Evolutionary conservation across 2,329 filamentous ascomycete genomes (phyloP).

Genomic region (Fusarium agapanthi): DNA sequence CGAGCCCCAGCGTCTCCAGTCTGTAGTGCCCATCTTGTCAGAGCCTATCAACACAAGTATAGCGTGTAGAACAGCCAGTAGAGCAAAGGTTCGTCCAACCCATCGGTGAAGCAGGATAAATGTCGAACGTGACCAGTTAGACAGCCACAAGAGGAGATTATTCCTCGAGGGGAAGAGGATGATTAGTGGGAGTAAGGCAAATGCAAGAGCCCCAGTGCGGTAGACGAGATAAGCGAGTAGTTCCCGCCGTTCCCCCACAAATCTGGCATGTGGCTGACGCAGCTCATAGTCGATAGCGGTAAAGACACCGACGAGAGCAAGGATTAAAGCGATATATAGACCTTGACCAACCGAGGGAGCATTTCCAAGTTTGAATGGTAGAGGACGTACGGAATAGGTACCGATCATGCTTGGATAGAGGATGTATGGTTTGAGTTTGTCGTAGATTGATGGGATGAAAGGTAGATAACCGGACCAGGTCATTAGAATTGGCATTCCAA

Average conservation of each 20-base stretch:
- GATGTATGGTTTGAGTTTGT: constrained; percentile 13
- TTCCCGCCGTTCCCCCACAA: neutral
- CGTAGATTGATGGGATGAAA: neutral
- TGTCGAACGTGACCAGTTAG: constrained; percentile 1
- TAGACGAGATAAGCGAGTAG: neutral
- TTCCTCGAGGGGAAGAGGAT: constrained; percentile 3
- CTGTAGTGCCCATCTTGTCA: neutral
- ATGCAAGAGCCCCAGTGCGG: constrained; percentile 4
- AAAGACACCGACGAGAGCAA: neutral
- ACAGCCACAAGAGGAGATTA: neutral
- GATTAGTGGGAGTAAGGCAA: neutral
- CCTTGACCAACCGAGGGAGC: constrained; percentile 6
- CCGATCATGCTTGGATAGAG: constrained; percentile 15
- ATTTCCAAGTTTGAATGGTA: constrained; percentile 6
- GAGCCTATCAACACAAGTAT: neutral
- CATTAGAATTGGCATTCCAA: constrained; percentile 1
- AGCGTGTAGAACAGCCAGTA: neutral
- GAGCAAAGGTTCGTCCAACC: constrained; percentile 4
- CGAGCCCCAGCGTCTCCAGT: constrained; percentile 3
- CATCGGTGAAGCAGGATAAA: constrained; percentile 10
- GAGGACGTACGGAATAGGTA: constrained; percentile 4
- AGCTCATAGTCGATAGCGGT: neutral
- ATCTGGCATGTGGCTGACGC: neutral
- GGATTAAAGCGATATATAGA: neutral
- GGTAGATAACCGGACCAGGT: constrained; percentile 7